These are phyloP conservation scores for Erodium chrysanthum DNA, from an alignment of 441 rosid species.

Conservation along the genomic window DNA sequence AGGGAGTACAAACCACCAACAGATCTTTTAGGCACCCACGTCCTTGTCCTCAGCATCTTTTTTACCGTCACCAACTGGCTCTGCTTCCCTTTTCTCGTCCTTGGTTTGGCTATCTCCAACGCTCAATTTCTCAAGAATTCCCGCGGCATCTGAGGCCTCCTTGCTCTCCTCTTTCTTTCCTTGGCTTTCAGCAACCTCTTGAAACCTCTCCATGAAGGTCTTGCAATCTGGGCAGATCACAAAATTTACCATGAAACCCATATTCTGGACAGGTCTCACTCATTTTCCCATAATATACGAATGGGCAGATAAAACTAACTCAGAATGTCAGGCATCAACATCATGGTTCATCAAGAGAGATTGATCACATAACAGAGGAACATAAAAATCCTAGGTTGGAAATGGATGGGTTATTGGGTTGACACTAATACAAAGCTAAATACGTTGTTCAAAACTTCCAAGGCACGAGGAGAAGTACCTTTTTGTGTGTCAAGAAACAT, in stretches of 20 bases:
- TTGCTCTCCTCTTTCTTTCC: constrained; percentile 19
- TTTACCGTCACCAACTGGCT: background rate
- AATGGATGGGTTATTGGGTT: background rate
- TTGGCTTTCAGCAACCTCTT: constrained; percentile 21
- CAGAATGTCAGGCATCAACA: no score
- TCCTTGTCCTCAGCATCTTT: constrained; percentile 5
- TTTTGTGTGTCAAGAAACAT: background rate
- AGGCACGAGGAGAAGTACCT: background rate
- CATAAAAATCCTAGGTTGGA: no score
- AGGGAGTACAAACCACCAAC: no score
- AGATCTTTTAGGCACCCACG: no score
- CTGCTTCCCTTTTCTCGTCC: constrained; percentile 5
- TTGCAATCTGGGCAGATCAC: constrained; percentile 15
- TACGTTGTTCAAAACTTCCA: background rate
- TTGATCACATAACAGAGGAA: no score
- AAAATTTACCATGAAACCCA: no score
- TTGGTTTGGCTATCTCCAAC: constrained; percentile 17
- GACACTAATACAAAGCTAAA: background rate
- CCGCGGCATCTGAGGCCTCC: constrained; percentile 18
- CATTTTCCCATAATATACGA: no score
- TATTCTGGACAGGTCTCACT: no score
- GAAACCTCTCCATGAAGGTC: constrained; percentile 21
- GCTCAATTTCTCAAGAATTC: constrained; percentile 14
- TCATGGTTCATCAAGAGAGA: no score
- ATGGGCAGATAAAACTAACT: no score